Conservation (phyloP, 2,329 filamentous ascomycete species). For the Leptographium procerum region DNA sequence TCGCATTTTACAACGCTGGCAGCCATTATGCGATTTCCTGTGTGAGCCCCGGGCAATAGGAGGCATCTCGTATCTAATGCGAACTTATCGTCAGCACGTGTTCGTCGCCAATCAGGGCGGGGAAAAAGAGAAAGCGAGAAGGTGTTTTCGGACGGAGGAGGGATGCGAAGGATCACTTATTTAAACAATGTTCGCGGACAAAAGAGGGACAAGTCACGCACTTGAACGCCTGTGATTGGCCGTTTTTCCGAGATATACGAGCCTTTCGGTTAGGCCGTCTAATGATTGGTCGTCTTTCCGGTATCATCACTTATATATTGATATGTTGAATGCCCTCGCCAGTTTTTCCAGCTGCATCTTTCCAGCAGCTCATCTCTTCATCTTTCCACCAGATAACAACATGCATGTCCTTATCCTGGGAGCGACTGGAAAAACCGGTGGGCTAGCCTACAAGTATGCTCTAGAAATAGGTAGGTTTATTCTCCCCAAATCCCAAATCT, state of each 20-base stretch:
- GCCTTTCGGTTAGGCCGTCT: not conserved
- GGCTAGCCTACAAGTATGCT: not conserved
- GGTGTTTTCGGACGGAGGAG: not conserved
- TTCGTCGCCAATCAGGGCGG: not conserved
- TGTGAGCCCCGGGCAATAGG: not conserved
- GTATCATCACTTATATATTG: not conserved
- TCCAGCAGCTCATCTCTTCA: not conserved
- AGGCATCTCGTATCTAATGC: not conserved
- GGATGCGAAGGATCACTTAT: not conserved
- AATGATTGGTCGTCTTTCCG: not conserved
- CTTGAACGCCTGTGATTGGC: not conserved
- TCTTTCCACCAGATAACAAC: not conserved
- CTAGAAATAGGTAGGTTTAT: not conserved
- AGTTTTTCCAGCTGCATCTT: not conserved
- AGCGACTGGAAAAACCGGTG: not conserved
- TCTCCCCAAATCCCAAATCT: not conserved
- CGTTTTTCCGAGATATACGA: not conserved
- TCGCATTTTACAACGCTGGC: not conserved
- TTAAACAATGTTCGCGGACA: no score
- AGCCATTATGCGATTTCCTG: not conserved
- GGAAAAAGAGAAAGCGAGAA: not conserved
- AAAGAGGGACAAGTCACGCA: not conserved
- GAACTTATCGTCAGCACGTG: not conserved
- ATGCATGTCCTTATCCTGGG: not conserved
- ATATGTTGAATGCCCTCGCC: not conserved